Base-by-base conservation (phyloP, 768 basidiomycete genomes). In the Fistulinella prunicolor region DNA sequence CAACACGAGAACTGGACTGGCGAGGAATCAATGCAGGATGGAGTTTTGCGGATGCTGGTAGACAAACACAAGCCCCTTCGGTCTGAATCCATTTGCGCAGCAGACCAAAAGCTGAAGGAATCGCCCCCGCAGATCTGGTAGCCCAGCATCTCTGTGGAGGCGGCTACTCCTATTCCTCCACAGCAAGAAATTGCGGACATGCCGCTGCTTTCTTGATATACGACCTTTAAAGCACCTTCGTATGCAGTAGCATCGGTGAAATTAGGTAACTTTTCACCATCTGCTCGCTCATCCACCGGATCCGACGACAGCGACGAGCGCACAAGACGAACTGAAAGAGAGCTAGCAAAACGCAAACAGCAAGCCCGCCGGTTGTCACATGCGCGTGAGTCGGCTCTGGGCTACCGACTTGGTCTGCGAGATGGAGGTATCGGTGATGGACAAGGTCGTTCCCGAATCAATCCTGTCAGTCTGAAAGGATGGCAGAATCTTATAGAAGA, bases 21-120 rank as follows among this genome's bases (percentile, higher is more conserved):
- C 0, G 86, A 92, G 10, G 90, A 92, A 64, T 72, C 75, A 7
- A 72, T 80, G 1, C 70, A 81, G 44, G 83, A 88, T 67, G 77
- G 82, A 0, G 83, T 93, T 1, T 71, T 90, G 16, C 78, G 89
- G 19, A 93, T 94, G 88, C 75, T 93, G 6, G 76, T 91, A 28
- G 90, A 93, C 71, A 86, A 89, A 62, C 84, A 92, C 71, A 91
- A 87, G 65, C 89, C 90, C 1, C 66, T 91, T 28, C 76, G 87
- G n/a, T 76, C 72, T 9, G 82, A 80, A 9, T 62, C 69, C 10
- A 75, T 86, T 36, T 66, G 72, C 51, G 73, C 77, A 1, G 85
- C 86, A 6, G 86, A 89, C 42, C 72, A 86, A 61, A 87, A 82
- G 62, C 55, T 88, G 43, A 82, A 76, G 62, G 67, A 73, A 37